These are phyloP conservation scores for Solanum hybrid DNA, from an alignment of 305 asterid species.

Conservation along the genomic window DNA sequence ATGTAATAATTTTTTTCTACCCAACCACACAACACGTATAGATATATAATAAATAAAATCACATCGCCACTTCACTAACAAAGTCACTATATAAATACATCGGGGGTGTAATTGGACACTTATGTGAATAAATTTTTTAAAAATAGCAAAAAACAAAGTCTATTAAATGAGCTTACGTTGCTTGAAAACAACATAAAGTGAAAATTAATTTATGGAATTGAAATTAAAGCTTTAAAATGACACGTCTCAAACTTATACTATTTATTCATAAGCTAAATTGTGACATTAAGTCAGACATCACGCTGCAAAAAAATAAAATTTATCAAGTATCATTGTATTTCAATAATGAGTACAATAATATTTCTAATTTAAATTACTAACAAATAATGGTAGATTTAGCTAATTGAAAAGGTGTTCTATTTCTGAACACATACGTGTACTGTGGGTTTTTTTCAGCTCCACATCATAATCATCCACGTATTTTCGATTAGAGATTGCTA, in stretches of 20 bases:
- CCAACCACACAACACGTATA: not conserved
- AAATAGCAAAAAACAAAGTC: not conserved
- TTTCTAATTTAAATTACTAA: not conserved
- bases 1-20: not conserved
- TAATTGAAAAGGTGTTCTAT: not conserved
- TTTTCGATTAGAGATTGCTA: not conserved
- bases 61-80: not conserved
- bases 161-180: not conserved
- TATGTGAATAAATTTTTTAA: not conserved
- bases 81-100: not conserved
- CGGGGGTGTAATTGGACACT: not conserved
- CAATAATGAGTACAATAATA: not conserved
- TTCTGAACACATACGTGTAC: not conserved
- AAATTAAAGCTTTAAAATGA: not conserved
- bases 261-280: not conserved
- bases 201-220: not conserved
- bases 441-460: not conserved
- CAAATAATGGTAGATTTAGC: not conserved
- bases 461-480: slow-evolving; percentile 1
- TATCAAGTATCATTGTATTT: not conserved
- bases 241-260: not conserved
- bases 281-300: not conserved
- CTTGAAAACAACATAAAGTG: not conserved
- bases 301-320: not conserved
- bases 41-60: not conserved